Percentiles rank a stretch among this genome's conserved stretches.
phyloP scores from a whole-genome alignment of 805 yeast genomes.

The Zygotorulaspora chibaensis region DNA sequence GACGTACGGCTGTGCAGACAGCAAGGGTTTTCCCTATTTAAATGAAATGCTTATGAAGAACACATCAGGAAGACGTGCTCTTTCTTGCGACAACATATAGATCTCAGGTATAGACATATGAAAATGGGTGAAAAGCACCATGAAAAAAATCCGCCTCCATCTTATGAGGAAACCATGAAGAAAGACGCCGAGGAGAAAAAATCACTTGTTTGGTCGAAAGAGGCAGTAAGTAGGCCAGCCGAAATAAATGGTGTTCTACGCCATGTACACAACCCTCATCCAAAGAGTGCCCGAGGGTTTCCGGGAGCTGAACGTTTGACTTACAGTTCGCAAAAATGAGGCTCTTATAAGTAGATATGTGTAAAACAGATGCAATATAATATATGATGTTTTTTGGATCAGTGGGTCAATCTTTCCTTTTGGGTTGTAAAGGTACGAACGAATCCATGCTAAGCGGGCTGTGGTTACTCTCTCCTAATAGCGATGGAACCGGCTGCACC shows the following conservation, averaged over 20 bases:
- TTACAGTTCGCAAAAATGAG: conserved; percentile 2
- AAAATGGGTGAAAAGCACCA: conserved; percentile 1
- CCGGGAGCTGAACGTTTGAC: conserved; percentile 15
- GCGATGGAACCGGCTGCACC: not conserved
- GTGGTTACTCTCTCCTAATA: not conserved
- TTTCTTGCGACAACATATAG: not conserved
- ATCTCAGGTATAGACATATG: too few relatives aligned
- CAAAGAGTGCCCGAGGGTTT: conserved; percentile 8
- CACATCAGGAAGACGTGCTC: too few relatives aligned
- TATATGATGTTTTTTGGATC: conserved; percentile 1
- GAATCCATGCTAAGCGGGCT: conserved; percentile 20
- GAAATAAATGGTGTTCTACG: not conserved
- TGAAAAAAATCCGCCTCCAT: conserved; percentile 22
- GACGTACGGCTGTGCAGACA: not conserved
- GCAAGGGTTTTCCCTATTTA: not conserved
- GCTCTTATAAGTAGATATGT: not conserved
- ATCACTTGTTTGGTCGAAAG: not conserved
- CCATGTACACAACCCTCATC: conserved; percentile 11
- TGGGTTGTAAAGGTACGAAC: conserved; percentile 30
- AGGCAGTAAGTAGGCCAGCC: not conserved
- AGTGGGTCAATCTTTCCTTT: conserved; percentile 12
- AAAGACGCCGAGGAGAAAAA: conserved; percentile 6
- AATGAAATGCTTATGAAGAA: not conserved
- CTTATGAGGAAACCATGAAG: conserved; percentile 26
- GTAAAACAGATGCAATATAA: not conserved